phyloP scores from a whole-genome alignment of 164 flowering plant species.

The Vitis rotundifolia region DNA sequence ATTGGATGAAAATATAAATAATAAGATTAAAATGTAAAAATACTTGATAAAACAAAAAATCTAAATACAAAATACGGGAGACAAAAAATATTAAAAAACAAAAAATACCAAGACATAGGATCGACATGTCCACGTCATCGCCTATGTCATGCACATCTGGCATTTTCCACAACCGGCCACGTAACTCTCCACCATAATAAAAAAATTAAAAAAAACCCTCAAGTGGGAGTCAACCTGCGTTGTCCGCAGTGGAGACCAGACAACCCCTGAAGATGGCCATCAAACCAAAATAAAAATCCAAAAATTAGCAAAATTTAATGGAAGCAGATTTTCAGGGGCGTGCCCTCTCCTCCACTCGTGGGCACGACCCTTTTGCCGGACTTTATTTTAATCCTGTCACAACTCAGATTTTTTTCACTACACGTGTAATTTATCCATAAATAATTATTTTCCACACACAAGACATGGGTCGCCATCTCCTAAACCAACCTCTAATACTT shows the following conservation, averaged over 20 bases:
- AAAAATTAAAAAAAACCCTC: neutral
- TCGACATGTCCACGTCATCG: neutral
- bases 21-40: too few species aligned
- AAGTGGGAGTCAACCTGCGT: neutral
- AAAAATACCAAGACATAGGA: too few species aligned
- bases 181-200: neutral
- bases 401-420: conserved; percentile 2
- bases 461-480: conserved; percentile 31
- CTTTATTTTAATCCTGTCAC: neutral
- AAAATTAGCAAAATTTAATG: conserved; percentile 1
- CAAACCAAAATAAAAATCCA: conserved; percentile 2
- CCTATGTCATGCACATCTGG: neutral
- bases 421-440: conserved; percentile 10
- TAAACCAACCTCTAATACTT: neutral
- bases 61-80: too few species aligned
- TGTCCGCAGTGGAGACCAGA: neutral
- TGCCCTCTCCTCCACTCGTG: conserved; percentile 24
- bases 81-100: too few species aligned
- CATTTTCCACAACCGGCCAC: neutral
- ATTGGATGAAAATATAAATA: too few species aligned
- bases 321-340: conserved; percentile 34
- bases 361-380: conserved; percentile 25
- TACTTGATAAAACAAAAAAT: too few species aligned
- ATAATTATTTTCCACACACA: neutral
- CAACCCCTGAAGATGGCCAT: neutral